These are phyloP conservation scores for Boletus calvinii DNA, from an alignment of 1,284 basidiomycete species.

Conservation along the genomic window DNA sequence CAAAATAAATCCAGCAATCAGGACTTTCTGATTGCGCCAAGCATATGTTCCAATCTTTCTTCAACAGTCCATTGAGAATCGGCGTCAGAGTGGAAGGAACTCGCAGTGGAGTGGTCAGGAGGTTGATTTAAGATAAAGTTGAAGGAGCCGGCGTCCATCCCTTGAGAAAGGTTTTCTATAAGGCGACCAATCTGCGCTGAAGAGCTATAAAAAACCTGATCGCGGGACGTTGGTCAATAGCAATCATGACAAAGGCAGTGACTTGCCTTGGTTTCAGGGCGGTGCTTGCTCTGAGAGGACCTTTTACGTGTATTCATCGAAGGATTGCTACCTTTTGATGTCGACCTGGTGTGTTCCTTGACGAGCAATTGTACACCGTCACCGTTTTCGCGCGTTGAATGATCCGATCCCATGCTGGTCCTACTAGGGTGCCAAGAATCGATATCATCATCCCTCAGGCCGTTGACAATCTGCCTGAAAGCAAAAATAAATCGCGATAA, in stretches of 20 bases:
- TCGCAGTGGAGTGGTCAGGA: slow-evolving; percentile 53
- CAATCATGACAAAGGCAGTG: slow-evolving; percentile 19
- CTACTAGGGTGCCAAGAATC: slow-evolving; percentile 67
- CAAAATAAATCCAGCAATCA: slow-evolving; percentile 30
- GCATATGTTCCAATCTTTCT: slow-evolving; percentile 72
- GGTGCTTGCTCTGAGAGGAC: slow-evolving; percentile 46
- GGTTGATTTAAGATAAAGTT: slow-evolving; percentile 53
- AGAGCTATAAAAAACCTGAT: slow-evolving; percentile 76
- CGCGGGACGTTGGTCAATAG: slow-evolving; percentile 11
- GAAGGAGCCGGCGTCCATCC: slow-evolving; percentile 77
- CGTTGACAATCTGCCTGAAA: slow-evolving; percentile 78
- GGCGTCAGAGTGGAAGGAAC: slow-evolving; percentile 59
- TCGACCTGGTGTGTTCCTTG: slow-evolving; percentile 67
- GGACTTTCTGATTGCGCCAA: slow-evolving; percentile 51
- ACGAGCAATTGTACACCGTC: slow-evolving; percentile 65
- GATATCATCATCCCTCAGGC: slow-evolving; percentile 72
- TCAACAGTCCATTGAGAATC: slow-evolving; percentile 70
- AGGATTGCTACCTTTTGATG: slow-evolving; percentile 61
- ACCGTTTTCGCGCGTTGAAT: slow-evolving; percentile 53
- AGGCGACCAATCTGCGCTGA: slow-evolving; percentile 75
- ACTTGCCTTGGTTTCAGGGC: slow-evolving; percentile 79
- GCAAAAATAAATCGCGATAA: slow-evolving; percentile 7
- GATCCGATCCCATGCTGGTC: slow-evolving; percentile 72
- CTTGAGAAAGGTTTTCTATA: slow-evolving; percentile 75
- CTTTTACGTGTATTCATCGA: slow-evolving; percentile 64